phyloP scores from a whole-genome alignment of 73 alveolate genomes.

The Paramecium caudatum region DNA sequence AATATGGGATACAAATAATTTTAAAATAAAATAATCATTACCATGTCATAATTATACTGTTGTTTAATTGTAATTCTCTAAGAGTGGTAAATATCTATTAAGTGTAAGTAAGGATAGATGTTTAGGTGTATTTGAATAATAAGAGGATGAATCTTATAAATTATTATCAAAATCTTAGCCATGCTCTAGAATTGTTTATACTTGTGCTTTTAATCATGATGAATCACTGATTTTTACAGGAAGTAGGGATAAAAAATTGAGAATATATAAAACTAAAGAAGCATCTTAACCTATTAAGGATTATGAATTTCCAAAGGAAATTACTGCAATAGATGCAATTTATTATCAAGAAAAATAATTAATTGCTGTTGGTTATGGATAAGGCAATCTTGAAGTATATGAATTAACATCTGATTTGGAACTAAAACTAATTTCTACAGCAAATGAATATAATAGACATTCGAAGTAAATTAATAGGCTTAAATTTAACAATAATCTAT shows the following conservation, averaged over 20 bases:
- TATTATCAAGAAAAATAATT: neutral
- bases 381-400: constrained; percentile 55
- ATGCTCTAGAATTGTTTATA: constrained; percentile 94
- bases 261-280: constrained; percentile 63
- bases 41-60: constrained; percentile 93
- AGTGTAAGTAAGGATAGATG: constrained; percentile 95
- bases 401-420: constrained; percentile 7
- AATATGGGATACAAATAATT: constrained; percentile 90
- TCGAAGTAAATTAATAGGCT: constrained; percentile 62
- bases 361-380: constrained; percentile 61
- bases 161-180: constrained; percentile 90
- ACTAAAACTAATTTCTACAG: constrained; percentile 7
- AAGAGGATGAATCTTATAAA: constrained; percentile 74
- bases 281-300: constrained; percentile 51
- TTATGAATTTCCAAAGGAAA: constrained; percentile 21
- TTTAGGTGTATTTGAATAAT: constrained; percentile 81
- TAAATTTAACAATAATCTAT: constrained; percentile 52
- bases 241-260: constrained; percentile 93
- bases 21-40: constrained; percentile 84
- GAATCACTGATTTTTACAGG: constrained; percentile 92
- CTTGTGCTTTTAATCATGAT: constrained; percentile 94
- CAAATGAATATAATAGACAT: constrained; percentile 33
- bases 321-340: constrained; percentile 68
- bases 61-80: constrained; percentile 94
- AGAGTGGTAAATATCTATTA: constrained; percentile 89